phyloP scores from a whole-genome alignment of 495 filamentous ascomycete species.

The Podospora pseudoanserina region DNA sequence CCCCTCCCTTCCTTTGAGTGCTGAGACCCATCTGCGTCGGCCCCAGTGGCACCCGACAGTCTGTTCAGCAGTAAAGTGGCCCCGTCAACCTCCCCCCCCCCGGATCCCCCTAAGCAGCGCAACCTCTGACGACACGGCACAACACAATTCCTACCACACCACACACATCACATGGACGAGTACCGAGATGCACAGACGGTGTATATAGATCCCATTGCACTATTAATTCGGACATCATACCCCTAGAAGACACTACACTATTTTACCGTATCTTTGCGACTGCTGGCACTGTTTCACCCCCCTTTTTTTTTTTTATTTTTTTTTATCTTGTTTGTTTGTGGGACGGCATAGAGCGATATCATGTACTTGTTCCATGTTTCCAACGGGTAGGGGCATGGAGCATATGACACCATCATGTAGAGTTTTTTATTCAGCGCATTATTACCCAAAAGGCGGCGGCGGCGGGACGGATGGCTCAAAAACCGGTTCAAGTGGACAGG shows the following conservation, averaged over 20 bases:
- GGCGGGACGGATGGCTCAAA: constrained; percentile 13
- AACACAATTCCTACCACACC: constrained; percentile 20
- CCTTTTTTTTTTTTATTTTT: background rate
- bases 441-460: constrained; percentile 13
- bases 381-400: constrained; percentile 2
- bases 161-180: constrained; percentile 6
- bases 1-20: constrained; percentile 10
- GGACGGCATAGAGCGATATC: constrained; percentile 1
- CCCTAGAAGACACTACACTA: constrained; percentile 31
- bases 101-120: constrained; percentile 21
- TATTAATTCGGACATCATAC: constrained; percentile 26
- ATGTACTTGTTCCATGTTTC: constrained; percentile 2
- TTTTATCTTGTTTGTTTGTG: constrained; percentile 3
- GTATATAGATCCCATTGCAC: constrained; percentile 32
- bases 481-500: constrained; percentile 26
- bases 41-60: constrained; percentile 13
- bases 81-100: constrained; percentile 13
- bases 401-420: constrained; percentile 5
- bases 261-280: constrained; percentile 17
- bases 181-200: constrained; percentile 31
- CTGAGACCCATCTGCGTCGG: constrained; percentile 15
- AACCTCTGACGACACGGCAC: constrained; percentile 29
- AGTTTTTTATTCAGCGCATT: background rate
- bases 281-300: constrained; percentile 10
- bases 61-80: constrained; percentile 17